Evolutionary conservation across 2,329 filamentous ascomycete genomes (phyloP).

Genomic region (Fusarium setosum): DNA sequence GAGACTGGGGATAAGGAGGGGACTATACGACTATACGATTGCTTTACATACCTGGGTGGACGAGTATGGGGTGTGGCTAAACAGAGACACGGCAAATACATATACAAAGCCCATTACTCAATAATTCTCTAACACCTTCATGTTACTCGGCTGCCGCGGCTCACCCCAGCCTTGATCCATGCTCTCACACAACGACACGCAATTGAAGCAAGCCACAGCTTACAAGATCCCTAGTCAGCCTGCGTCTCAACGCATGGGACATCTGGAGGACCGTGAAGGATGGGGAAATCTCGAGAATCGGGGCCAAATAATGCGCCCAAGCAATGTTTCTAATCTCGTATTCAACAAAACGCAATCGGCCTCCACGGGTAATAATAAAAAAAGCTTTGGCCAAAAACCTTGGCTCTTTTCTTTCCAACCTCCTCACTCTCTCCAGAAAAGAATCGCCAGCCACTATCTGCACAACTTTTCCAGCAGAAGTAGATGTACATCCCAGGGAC

Average conservation of each 20-base stretch:
- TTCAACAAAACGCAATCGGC: constrained; percentile 6
- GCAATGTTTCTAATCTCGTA: constrained; percentile 15
- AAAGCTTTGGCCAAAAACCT: constrained; percentile 20
- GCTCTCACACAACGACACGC: constrained; percentile 16
- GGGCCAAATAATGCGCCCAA: constrained; percentile 3
- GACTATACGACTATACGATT: too few species aligned
- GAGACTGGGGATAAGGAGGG: too few species aligned
- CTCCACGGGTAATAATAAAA: constrained; percentile 3
- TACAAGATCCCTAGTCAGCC: constrained; percentile 23
- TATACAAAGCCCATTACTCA: not conserved
- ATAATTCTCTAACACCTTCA: not conserved
- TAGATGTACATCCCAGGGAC: constrained; percentile 17
- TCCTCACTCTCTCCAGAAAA: constrained; percentile 4
- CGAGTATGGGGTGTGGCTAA: too few species aligned
- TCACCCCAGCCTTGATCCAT: constrained; percentile 1
- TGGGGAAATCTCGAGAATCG: constrained; percentile 7
- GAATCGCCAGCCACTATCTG: constrained; percentile 6
- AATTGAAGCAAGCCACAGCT: constrained; percentile 18
- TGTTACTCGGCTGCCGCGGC: not conserved
- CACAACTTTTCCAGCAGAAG: constrained; percentile 14
- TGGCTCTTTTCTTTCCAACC: constrained; percentile 17
- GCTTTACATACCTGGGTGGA: too few species aligned
- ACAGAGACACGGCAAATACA: not conserved
- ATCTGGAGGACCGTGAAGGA: constrained; percentile 18
- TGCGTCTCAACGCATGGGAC: constrained; percentile 26